Evolutionary conservation across 2,329 filamentous ascomycete species (phyloP).

Genomic region (Pseudogymnoascus sp.): DNA sequence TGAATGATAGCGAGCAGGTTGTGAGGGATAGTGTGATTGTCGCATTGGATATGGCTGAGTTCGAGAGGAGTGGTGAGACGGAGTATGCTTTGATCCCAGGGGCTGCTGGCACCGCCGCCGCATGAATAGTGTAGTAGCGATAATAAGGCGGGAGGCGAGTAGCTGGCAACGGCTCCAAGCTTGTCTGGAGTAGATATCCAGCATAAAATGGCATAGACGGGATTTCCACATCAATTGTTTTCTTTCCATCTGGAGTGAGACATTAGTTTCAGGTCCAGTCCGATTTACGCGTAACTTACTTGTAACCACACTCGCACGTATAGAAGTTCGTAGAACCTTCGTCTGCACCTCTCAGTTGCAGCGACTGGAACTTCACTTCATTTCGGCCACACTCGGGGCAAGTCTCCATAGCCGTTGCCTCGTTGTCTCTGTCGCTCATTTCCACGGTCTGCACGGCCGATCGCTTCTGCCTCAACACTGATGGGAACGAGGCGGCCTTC

Average conservation of each 20-base stretch:
- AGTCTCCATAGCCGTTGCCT: constrained; percentile 58
- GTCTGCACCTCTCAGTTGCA: constrained; percentile 85
- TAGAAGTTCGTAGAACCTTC: constrained; percentile 93
- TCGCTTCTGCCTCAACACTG: constrained; percentile 73
- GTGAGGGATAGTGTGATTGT: constrained; percentile 93
- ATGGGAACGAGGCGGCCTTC: constrained; percentile 88
- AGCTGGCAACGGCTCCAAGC: neutral
- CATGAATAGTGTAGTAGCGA: neutral
- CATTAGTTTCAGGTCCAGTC: constrained; percentile 13
- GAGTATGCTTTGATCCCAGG: constrained; percentile 91
- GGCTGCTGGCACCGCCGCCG: constrained; percentile 24
- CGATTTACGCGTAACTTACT: constrained; percentile 45
- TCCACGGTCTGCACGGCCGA: constrained; percentile 81
- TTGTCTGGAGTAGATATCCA: constrained; percentile 5
- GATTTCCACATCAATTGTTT: constrained; percentile 30
- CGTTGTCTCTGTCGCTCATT: constrained; percentile 68
- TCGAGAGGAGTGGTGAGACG: constrained; percentile 77
- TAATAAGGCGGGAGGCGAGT: neutral
- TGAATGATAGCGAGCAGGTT: constrained; percentile 86
- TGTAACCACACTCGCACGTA: constrained; percentile 77
- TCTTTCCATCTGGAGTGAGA: constrained; percentile 27
- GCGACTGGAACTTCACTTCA: constrained; percentile 76
- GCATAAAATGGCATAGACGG: constrained; percentile 6
- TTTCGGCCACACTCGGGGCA: constrained; percentile 76
- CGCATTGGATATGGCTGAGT: constrained; percentile 95